Conservation (phyloP, 1,139 yeast genomes). For the Hyphopichia wangnamkhiaoensis region DNA sequence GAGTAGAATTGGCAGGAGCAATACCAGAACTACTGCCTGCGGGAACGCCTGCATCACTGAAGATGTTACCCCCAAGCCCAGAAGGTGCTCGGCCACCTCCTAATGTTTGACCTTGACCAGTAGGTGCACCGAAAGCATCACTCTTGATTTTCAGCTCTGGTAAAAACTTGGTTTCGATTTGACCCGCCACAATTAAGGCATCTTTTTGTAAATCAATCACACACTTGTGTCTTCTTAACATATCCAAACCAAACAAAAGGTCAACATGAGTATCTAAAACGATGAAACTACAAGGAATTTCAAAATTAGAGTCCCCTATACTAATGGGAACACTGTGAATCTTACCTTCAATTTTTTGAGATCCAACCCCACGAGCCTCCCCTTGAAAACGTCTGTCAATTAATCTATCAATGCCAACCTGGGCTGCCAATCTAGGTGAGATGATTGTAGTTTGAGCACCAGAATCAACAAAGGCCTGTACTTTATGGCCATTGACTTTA, state of each 20-base stretch:
- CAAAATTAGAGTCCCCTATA: slow-evolving; percentile 55
- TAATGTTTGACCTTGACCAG: slow-evolving; percentile 8
- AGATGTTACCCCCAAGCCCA: slow-evolving; percentile 39
- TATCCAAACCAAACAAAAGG: slow-evolving; percentile 66
- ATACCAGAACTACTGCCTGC: slow-evolving; percentile 14
- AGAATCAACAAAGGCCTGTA: slow-evolving; percentile 92
- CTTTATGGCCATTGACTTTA: slow-evolving; percentile 74
- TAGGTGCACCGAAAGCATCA: slow-evolving; percentile 21
- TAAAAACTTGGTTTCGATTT: slow-evolving; percentile 68
- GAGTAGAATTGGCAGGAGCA: slow-evolving; percentile 17
- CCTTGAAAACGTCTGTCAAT: slow-evolving; percentile 84
- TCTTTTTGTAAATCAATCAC: slow-evolving; percentile 70
- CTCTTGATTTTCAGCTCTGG: slow-evolving; percentile 72
- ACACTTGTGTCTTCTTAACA: slow-evolving; percentile 89
- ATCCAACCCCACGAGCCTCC: slow-evolving; percentile 89
- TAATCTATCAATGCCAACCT: slow-evolving; percentile 66
- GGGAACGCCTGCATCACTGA: slow-evolving; percentile 22
- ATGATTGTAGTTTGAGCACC: slow-evolving; percentile 92
- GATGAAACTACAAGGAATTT: slow-evolving; percentile 76
- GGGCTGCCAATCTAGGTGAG: slow-evolving; percentile 75
- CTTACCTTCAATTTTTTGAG: slow-evolving; percentile 74
- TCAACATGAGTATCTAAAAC: slow-evolving; percentile 80
- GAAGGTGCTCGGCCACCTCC: slow-evolving; percentile 9
- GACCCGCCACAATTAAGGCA: slow-evolving; percentile 69
- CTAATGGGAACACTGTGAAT: slow-evolving; percentile 88